A percentile compares a stretch with the other conserved stretches of the same genome.
Evolutionary conservation across 108 stramenopile species (phyloP).

Genomic region (Fistulifera pelliculosa): DNA sequence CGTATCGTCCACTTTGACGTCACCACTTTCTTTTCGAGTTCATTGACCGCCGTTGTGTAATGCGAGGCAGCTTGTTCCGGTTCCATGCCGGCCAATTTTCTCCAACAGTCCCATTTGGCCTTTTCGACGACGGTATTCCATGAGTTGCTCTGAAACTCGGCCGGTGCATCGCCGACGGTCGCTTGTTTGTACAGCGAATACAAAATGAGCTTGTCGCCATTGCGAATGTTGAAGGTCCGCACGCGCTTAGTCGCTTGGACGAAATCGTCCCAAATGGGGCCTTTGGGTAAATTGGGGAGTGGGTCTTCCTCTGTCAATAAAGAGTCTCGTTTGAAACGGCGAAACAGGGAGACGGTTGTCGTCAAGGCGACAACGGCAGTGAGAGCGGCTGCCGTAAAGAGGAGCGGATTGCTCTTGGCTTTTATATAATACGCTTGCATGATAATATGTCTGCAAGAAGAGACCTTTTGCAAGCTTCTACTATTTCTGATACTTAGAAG

Average conservation of each 20-base stretch:
- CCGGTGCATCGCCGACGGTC: constrained; percentile 52
- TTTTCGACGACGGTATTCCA: constrained; percentile 45
- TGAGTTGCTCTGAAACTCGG: constrained; percentile 15
- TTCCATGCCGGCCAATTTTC: constrained; percentile 39
- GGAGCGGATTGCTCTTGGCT: too few relatives aligned
- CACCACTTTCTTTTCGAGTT: constrained; percentile 14
- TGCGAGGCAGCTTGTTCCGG: constrained; percentile 36
- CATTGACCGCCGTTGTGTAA: constrained; percentile 51
- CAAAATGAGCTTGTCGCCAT: constrained; percentile 60
- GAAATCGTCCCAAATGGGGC: background rate
- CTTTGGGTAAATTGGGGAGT: too few relatives aligned
- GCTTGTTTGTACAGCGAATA: constrained; percentile 90
- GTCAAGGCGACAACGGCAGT: too few relatives aligned
- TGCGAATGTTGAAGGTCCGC: constrained; percentile 31
- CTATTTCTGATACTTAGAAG: too few relatives aligned
- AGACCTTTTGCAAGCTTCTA: too few relatives aligned
- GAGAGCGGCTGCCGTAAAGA: too few relatives aligned
- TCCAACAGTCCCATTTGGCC: constrained; percentile 68
- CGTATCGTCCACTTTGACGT: background rate
- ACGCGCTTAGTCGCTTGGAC: background rate
- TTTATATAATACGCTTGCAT: too few relatives aligned
- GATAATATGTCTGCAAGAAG: too few relatives aligned
- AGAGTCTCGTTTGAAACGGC: too few relatives aligned
- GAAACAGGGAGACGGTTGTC: too few relatives aligned
- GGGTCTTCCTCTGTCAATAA: too few relatives aligned